Evolutionary conservation across 768 basidiomycete genomes (phyloP).

Genomic region (Rhodotorula paludigena): DNA sequence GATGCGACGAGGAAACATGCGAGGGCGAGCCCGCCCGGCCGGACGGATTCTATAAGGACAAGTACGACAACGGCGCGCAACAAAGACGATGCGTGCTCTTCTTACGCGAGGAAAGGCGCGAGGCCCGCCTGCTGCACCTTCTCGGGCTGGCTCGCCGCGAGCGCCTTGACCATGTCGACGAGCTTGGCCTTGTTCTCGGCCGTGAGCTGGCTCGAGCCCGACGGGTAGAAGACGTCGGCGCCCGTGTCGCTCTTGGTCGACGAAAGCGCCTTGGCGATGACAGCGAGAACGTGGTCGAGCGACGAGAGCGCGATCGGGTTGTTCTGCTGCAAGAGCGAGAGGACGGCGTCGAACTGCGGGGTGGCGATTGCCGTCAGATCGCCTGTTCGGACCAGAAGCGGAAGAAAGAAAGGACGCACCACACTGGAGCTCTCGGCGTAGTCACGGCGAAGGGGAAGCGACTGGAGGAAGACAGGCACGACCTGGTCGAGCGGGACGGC

Average conservation of each 20-base stretch:
- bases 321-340: constrained; percentile 76
- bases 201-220: constrained; percentile 65
- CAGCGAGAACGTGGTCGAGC: constrained; percentile 70
- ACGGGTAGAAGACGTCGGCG: constrained; percentile 30
- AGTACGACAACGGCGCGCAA: neutral
- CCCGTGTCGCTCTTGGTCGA: constrained; percentile 48
- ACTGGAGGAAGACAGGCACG: constrained; percentile 71
- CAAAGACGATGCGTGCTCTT: too few relatives aligned
- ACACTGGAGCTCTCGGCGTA: constrained; percentile 58
- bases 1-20: neutral
- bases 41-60: too few relatives aligned
- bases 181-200: constrained; percentile 73
- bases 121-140: constrained; percentile 38
- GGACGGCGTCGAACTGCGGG: constrained; percentile 79
- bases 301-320: constrained; percentile 65
- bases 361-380: constrained; percentile 53
- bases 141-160: constrained; percentile 46
- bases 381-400: neutral
- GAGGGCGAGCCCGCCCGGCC: too few relatives aligned
- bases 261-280: constrained; percentile 78
- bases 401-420: constrained; percentile 11
- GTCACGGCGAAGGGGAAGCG: constrained; percentile 83
- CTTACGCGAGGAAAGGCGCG: constrained; percentile 18
- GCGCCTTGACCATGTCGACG: constrained; percentile 63
- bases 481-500: constrained; percentile 87